Conservation (phyloP, 306 rosid species). For the Prunus mongolica region DNA sequence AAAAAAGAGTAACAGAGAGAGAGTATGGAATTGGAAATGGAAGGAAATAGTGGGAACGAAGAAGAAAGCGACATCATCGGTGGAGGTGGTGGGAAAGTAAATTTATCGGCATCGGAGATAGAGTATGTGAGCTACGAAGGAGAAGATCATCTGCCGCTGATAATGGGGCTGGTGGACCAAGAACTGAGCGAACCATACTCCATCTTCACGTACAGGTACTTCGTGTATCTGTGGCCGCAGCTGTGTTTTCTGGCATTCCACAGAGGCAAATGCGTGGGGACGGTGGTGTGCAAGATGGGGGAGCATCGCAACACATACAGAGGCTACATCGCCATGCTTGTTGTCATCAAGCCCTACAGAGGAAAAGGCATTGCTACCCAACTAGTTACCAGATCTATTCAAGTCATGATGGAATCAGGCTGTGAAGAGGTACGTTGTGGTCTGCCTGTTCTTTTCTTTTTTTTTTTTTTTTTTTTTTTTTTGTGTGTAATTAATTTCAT, state of each 20-base stretch:
- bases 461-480: background rate
- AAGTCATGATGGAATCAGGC: slow-evolving; percentile 94
- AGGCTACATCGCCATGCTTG: slow-evolving; percentile 96
- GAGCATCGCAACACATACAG: slow-evolving; percentile 84
- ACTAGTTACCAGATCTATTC: slow-evolving; percentile 82
- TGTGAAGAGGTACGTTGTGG: slow-evolving; percentile 74
- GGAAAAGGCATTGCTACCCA: slow-evolving; percentile 94
- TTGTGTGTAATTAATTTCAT: background rate
- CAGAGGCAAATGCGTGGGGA: slow-evolving; percentile 83
- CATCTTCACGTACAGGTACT: slow-evolving; percentile 93
- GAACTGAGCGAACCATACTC: slow-evolving; percentile 99
- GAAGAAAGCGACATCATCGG: slow-evolving; percentile 27
- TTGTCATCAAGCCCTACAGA: slow-evolving; percentile 83
- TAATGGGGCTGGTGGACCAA: slow-evolving; percentile 84
- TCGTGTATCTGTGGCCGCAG: slow-evolving; percentile 96
- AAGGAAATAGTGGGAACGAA: background rate
- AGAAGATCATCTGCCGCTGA: slow-evolving; percentile 81
- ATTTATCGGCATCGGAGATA: slow-evolving; percentile 52
- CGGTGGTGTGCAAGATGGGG: slow-evolving; percentile 97
- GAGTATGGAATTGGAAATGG: slow-evolving; percentile 17
- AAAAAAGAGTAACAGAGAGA: background rate
- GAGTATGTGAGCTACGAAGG: slow-evolving; percentile 83
- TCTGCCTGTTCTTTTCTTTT: background rate
- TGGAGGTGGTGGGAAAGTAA: slow-evolving; percentile 26
- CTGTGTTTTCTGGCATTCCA: slow-evolving; percentile 94